Base-by-base conservation (phyloP, 2,329 filamentous ascomycete species). In the Fusarium sambucinum region DNA sequence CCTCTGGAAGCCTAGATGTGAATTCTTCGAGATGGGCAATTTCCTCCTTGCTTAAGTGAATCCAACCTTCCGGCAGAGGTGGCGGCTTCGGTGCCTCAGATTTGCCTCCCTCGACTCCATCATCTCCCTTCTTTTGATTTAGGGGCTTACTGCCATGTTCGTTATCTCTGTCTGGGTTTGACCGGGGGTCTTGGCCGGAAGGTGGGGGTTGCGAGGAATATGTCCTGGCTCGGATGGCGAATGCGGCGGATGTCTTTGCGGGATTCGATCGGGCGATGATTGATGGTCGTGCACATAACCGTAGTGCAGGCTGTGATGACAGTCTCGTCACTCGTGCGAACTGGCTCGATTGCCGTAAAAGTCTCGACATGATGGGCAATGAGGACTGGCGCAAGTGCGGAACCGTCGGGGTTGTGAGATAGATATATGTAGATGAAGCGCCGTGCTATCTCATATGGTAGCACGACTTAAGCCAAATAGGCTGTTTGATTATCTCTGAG, bases 331-430 rank as follows among this genome's bases (percentile, higher is more conserved):
- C 83, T 78, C 86, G 85, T 80, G 87, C 87, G 77, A 92, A 81
- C 78, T 87, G 86, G 82, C 87, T 87, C 78, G 89, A 86, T 79
- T 88, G 87, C 78, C 89, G 87, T 71, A 91, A 81, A 75, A 90
- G 82, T 74, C 87, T 87, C 78, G 88, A 89, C 90, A 92, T 92
- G 80, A 77, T 74, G 70, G 71, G 68, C 68, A 68, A 65, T 72
- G 62, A 64, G 66, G 64, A 69, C 69, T 74, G 70, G 76, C 74
- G 75, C 70, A 66, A 72, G 54, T 73, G 73, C 77, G 78, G 77
- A 75, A 77, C 69, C 70, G 74, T 78, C 77, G 77, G 76, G 66
- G 67, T 70, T 69, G 68, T 70, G 58, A 63, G 59, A 46, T 65
- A 35, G 66, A 60, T 63, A 55, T 67, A 38, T 54, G 62, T 47